Percentiles rank a stretch among this genome's conserved stretches.
These are phyloP conservation scores for Penicillium verrucosum DNA, from an alignment of 2,329 filamentous ascomycete genomes.

Conservation along the genomic window DNA sequence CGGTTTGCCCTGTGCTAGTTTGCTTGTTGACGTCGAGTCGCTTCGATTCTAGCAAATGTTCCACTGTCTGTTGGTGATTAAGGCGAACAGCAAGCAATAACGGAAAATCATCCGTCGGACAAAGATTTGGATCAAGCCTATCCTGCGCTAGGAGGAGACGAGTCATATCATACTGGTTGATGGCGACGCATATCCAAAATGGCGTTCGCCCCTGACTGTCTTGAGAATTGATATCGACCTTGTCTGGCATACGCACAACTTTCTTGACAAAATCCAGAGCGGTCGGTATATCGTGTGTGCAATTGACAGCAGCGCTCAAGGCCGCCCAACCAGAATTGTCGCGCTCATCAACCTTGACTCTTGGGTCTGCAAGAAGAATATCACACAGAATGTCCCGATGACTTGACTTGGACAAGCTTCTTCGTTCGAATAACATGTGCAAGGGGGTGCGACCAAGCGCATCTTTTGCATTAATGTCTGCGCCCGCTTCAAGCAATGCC, in stretches of 20 bases:
- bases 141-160: not conserved
- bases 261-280: too few relatives aligned
- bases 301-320: too few relatives aligned
- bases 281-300: too few relatives aligned
- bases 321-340: too few relatives aligned
- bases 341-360: too few relatives aligned
- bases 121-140: not conserved
- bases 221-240: not conserved
- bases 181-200: not conserved
- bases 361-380: too few relatives aligned
- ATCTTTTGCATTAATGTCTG: too few relatives aligned
- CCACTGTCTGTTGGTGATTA: not conserved
- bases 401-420: too few relatives aligned
- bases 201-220: not conserved
- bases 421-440: too few relatives aligned
- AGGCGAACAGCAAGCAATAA: not conserved
- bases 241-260: not conserved
- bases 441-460: too few relatives aligned
- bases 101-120: not conserved
- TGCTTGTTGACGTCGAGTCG: not conserved
- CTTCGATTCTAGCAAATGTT: not conserved
- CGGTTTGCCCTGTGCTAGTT: not conserved
- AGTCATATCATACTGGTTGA: not conserved
- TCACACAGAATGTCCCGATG: too few relatives aligned
- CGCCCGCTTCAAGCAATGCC: too few relatives aligned